Evolutionary conservation across 2,329 filamentous ascomycete genomes (phyloP), one percentile per base, ranked within the genome.

Genomic region (Verticillium nubilum): DNA sequence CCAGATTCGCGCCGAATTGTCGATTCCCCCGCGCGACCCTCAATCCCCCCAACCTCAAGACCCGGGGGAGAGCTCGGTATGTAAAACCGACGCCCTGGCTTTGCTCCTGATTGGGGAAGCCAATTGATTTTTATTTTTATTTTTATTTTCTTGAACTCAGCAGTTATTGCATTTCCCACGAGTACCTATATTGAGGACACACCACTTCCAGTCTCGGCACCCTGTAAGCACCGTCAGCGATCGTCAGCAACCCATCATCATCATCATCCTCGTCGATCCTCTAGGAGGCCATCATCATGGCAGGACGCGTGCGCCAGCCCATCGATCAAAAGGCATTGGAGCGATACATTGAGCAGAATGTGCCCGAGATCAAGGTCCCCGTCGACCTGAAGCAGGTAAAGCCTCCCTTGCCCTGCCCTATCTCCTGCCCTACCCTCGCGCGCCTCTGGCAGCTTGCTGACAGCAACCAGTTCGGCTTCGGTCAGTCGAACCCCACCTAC

Each of bases 401-500:
- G 35, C 35, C 25, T n/a, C 35, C 19, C 13, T 7, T 6, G 13
- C n/a, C 28, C 13, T 50, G 53, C 54, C 57, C 54, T 23, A 56
- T 54, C 35, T 47, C 35, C 35, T 26, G 27, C 17, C 29, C n/a
- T 31, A n/a, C 28, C 4, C 27, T 37, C 19, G 17, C 9, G 17
- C n/a, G 9, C 23, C 12, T 23, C 42, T 9, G 19, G 25, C 19
- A 23, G 9, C 5, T 9, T 26, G 28, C 57, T 59, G 26, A 61
- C 54, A 42, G 19, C 17, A 9, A 27, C 17, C 69, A 98, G 91
- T 99, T 98, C 72, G 92, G 93, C 68, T 98, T 96, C 73, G 95
- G 95, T 61, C 95, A 98, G 77, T 97, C 92, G 60, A 99, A 98
- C 73, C 95, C 95, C 52, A 99, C 95, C 2, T 99, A 98, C 77